Evolutionary conservation across 805 yeast genomes (phyloP).

Genomic region (Blastobotrys parvus): DNA sequence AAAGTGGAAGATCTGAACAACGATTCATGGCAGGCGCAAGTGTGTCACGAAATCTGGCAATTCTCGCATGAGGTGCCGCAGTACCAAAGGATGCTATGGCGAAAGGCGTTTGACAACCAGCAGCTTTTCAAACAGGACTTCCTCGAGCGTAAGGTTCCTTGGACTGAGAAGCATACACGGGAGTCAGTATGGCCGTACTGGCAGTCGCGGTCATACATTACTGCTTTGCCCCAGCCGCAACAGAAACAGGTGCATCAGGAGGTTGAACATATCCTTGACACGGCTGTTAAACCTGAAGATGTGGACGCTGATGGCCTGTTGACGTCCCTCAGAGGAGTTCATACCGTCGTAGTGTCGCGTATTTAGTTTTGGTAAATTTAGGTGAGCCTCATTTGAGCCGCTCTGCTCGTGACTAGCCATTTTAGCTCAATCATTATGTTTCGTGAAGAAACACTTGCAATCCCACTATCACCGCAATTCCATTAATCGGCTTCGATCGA

Average conservation of each 20-base stretch:
- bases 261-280: slow-evolving; percentile 27
- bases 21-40: slow-evolving; percentile 32
- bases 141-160: slow-evolving; percentile 27
- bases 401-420: no score
- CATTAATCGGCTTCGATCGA: no score
- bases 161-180: slow-evolving; percentile 27
- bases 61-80: slow-evolving; percentile 46
- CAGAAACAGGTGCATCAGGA: slow-evolving; percentile 27
- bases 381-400: no score
- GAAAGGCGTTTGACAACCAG: slow-evolving; percentile 28
- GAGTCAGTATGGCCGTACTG: slow-evolving; percentile 38
- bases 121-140: slow-evolving; percentile 30
- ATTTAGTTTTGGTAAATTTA: no score
- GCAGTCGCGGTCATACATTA: slow-evolving; percentile 48
- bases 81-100: slow-evolving; percentile 44
- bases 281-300: slow-evolving; percentile 6
- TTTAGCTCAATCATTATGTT: no score
- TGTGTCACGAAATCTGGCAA: slow-evolving; percentile 30
- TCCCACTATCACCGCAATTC: no score
- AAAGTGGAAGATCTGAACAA: slow-evolving; percentile 20
- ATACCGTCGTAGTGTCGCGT: slow-evolving; percentile 18
- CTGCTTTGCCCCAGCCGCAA: slow-evolving; percentile 34
- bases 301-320: slow-evolving; percentile 8
- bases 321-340: slow-evolving; percentile 19
- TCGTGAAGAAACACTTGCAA: no score